Evolutionary conservation across 2,329 filamentous ascomycete species (phyloP), one percentile per base, ranked within the genome.

Genomic region (Xylaria sp.): DNA sequence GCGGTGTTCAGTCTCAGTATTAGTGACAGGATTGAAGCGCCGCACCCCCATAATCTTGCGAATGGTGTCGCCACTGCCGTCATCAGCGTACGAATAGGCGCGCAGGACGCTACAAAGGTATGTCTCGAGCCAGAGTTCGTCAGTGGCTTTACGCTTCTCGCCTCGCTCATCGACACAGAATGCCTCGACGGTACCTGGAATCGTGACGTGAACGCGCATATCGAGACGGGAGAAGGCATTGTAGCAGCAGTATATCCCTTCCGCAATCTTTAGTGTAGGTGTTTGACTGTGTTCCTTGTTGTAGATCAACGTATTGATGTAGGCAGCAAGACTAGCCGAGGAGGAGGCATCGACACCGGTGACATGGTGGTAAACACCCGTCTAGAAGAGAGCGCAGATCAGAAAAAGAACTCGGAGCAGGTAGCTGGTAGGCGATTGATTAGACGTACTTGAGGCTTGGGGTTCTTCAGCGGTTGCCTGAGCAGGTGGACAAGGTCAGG

Each of bases 181-280:
- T 78, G 92, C 96, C 77, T 99, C 94, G 55, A 99, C 92, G 9
- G 92, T 95, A 64, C 95, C 95, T 17, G 95, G 95, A 67, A 99
- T 98, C 68, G 94, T 94, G 63, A 99, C 94, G 74, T 98, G 94
- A 12, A 99, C 94, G 64, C 95, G 92, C 95, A 99, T 99, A 74
- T 99, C 95, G 56, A 98, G 85, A 67, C 96, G 88, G 4, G 95
- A 98, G 78, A 99, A 97, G 68, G 95, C 95, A 92, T 99, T 99
- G 84, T 99, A 99, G 79, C 95, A 99, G 80, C 95, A 98, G 79
- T 97, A 98, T 40, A 97, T 84, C 4, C 95, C 95, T 67, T 96
- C 95, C 8, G 93, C 90, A 61, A 98, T 95, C 80, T 97, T 98
- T 74, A 91, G 87, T 64, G 83, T 82, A 59, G 83, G 84, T 12